Evolutionary conservation across 2,329 filamentous ascomycete genomes (phyloP).

Genomic region (Fusarium neocosmosporiellum): DNA sequence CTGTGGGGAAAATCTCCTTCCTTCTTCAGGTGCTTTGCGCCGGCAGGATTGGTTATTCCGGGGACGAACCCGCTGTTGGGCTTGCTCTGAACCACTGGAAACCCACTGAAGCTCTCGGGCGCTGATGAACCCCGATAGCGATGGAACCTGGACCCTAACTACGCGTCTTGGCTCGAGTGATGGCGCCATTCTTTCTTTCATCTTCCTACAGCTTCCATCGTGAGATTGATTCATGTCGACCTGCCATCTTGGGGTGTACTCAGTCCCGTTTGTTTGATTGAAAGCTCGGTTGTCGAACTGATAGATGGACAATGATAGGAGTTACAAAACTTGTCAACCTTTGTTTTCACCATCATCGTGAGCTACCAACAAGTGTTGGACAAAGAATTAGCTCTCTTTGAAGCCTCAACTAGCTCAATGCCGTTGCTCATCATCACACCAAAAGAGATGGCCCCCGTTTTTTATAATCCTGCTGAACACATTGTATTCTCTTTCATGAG

Average conservation of each 20-base stretch:
- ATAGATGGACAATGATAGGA: background rate
- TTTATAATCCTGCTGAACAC: background rate
- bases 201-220: constrained; percentile 38
- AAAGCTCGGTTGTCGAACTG: background rate
- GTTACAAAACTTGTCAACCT: background rate
- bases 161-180: background rate
- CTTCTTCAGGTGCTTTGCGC: constrained; percentile 1
- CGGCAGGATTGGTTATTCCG: constrained; percentile 34
- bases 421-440: background rate
- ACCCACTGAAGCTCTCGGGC: background rate
- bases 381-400: background rate
- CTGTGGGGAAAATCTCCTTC: constrained; percentile 32
- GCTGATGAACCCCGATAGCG: background rate
- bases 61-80: constrained; percentile 9
- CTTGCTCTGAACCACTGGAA: constrained; percentile 9
- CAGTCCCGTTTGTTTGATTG: background rate
- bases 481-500: background rate
- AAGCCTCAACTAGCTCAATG: background rate
- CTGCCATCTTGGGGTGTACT: constrained; percentile 1
- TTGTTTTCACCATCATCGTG: background rate
- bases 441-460: background rate
- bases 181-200: constrained; percentile 38
- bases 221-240: constrained; percentile 6
- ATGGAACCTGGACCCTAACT: background rate
- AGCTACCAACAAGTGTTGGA: background rate